Conservation (phyloP, 768 basidiomycete genomes). For the Botryobasidium botryosum region DNA sequence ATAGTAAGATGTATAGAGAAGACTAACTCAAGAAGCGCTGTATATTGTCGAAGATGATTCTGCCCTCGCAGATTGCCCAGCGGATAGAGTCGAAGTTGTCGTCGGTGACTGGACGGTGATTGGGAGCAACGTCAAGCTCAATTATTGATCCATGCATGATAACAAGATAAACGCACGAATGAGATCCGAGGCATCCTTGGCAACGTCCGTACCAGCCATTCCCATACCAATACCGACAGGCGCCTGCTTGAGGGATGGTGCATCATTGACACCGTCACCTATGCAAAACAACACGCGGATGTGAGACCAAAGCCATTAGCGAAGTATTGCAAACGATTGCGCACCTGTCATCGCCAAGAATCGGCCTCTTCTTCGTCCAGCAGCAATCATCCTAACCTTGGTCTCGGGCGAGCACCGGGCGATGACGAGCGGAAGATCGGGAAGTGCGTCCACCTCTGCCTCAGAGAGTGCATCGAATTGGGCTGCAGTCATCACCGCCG, state of each 20-base stretch:
- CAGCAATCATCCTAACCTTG: conserved; percentile 85
- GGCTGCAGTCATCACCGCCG: not conserved
- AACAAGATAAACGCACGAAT: conserved; percentile 27
- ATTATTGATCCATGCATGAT: conserved; percentile 24
- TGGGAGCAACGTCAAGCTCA: not conserved
- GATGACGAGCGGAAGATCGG: no score
- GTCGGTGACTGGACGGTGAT: conserved; percentile 48
- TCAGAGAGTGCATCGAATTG: conserved; percentile 89
- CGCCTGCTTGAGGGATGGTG: conserved; percentile 87
- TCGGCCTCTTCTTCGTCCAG: conserved; percentile 71
- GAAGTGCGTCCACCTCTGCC: conserved; percentile 79
- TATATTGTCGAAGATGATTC: conserved; percentile 95
- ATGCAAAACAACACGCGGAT: not conserved
- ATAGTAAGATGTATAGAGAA: conserved; percentile 12
- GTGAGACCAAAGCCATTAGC: not conserved
- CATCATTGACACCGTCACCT: conserved; percentile 97
- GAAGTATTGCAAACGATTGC: conserved; percentile 86
- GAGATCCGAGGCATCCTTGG: conserved; percentile 97
- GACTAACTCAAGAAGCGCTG: conserved; percentile 76
- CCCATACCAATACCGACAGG: conserved; percentile 97
- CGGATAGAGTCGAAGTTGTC: conserved; percentile 95
- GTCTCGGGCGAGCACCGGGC: conserved; percentile 96
- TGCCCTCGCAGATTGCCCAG: conserved; percentile 97
- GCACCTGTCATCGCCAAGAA: conserved; percentile 77
- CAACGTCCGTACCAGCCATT: conserved; percentile 91